Conservation (phyloP, 2,329 filamentous ascomycete genomes). For the Nothophaeocryptopus gaeumannii region DNA sequence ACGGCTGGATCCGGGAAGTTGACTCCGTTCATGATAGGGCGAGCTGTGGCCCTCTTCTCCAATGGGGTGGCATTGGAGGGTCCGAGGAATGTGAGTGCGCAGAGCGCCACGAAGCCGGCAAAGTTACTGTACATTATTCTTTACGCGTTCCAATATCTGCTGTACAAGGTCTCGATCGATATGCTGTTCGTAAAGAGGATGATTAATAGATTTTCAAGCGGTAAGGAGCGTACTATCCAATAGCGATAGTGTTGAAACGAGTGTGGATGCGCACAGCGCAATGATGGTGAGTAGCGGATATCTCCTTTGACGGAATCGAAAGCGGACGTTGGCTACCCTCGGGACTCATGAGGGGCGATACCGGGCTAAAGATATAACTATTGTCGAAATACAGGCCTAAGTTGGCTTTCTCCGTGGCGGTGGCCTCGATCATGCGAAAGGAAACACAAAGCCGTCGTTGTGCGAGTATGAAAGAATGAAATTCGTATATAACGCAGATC, state of each 20-base stretch:
- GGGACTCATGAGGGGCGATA: no score
- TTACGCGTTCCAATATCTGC: no score
- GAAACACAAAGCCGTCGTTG: no score
- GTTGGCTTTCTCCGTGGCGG: no score
- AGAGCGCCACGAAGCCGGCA: conserved; percentile 6
- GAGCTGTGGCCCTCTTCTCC: not conserved
- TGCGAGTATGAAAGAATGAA: no score
- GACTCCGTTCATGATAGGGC: conserved; percentile 27
- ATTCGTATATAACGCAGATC: no score
- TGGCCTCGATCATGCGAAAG: no score
- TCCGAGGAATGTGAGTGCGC: conserved; percentile 2
- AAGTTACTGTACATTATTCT: conserved; percentile 10
- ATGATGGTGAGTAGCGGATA: no score
- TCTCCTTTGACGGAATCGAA: not conserved
- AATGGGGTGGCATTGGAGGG: conserved; percentile 1
- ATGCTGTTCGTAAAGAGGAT: not conserved
- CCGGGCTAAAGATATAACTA: no score
- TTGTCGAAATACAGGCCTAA: no score
- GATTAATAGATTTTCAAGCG: not conserved
- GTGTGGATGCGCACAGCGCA: not conserved
- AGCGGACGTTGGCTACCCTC: not conserved
- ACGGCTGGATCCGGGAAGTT: conserved; percentile 51
- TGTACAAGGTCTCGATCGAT: not conserved
- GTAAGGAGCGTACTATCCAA: no score
- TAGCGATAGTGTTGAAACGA: not conserved